phyloP scores from a whole-genome alignment of 2,329 filamentous ascomycete genomes.

The Diaporthe citri region DNA sequence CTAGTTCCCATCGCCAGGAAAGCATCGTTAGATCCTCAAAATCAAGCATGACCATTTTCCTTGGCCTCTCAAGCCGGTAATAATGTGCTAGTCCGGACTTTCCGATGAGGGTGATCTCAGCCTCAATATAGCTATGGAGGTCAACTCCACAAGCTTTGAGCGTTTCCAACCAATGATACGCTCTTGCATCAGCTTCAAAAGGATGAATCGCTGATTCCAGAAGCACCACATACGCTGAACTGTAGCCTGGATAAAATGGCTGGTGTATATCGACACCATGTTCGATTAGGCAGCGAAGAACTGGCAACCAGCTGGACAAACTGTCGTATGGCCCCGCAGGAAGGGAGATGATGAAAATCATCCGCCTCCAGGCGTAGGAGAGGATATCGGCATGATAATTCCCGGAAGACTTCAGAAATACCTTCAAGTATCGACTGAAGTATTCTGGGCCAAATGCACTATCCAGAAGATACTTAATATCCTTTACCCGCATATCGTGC shows the following conservation, averaged over 20 bases:
- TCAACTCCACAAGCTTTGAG: slow-evolving; percentile 2
- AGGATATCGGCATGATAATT: fast-evolving
- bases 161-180: not conserved
- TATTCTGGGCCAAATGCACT: not conserved
- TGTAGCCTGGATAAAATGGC: fast-evolving
- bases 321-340: no score
- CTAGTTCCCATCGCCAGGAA: not conserved
- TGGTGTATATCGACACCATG: not conserved
- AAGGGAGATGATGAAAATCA: no score
- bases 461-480: not conserved
- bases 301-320: not conserved
- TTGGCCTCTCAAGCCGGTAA: no score
- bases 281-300: not conserved
- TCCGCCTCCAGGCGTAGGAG: not conserved
- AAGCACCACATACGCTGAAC: not conserved
- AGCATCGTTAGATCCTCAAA: not conserved
- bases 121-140: not conserved
- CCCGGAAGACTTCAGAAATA: not conserved
- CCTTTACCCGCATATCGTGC: not conserved
- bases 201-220: fast-evolving
- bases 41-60: not conserved
- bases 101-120: not conserved
- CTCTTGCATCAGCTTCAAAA: not conserved
- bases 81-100: no score
- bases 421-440: not conserved